phyloP scores from a whole-genome alignment of 106 monocot genomes.

The Dendrobium huoshanense region DNA sequence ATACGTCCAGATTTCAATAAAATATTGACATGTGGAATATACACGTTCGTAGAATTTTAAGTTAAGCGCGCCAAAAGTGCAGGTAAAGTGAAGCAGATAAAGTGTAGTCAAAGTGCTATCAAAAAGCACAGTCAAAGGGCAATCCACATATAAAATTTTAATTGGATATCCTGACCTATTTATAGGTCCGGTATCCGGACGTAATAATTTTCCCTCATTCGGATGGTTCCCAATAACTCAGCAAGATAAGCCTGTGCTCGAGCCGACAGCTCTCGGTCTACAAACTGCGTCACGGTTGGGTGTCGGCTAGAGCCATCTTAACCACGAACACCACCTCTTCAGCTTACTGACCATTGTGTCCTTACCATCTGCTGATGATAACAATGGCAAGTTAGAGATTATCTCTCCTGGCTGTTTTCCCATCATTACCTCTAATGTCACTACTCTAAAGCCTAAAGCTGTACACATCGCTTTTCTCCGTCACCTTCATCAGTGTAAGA shows the following conservation, averaged over 20 bases:
- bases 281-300: constrained; percentile 37
- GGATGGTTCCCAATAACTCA: constrained; percentile 34
- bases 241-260: constrained; percentile 25
- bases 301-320: constrained; percentile 46
- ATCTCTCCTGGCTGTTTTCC: constrained; percentile 35
- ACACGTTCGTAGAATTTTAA: no score
- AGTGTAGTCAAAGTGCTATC: no score
- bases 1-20: no score
- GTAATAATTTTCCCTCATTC: constrained; percentile 1
- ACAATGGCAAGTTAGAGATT: constrained; percentile 11
- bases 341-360: constrained; percentile 36
- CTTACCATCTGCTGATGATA: constrained; percentile 4
- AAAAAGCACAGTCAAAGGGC: no score
- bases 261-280: constrained; percentile 65
- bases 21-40: no score
- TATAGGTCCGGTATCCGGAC: no score
- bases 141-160: no score
- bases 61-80: no score
- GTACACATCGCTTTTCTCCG: constrained; percentile 36
- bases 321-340: constrained; percentile 64
- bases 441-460: constrained; percentile 38
- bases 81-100: no score
- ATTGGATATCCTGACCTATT: no score
- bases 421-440: constrained; percentile 30
- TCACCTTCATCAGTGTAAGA: constrained; percentile 33